Conservation (phyloP, 1,284 basidiomycete genomes). For the Ustilago vetiveriae region DNA sequence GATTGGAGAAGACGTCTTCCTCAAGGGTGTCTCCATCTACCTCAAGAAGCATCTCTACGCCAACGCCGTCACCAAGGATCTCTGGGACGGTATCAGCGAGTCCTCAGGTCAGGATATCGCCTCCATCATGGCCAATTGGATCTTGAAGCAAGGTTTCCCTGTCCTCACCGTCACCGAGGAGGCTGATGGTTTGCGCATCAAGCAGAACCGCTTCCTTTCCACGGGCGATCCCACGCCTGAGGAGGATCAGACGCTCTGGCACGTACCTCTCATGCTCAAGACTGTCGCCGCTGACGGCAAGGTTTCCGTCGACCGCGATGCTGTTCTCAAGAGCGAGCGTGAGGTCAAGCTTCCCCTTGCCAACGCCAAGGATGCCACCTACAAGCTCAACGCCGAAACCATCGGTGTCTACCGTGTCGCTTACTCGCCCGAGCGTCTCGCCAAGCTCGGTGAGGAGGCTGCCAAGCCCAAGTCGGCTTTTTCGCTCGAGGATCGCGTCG, state of each 20-base stretch:
- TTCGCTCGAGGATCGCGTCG: conserved; percentile 84
- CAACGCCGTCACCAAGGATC: conserved; percentile 85
- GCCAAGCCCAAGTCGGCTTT: conserved; percentile 76
- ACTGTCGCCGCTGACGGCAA: conserved; percentile 75
- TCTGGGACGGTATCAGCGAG: conserved; percentile 87
- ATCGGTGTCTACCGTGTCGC: conserved; percentile 89
- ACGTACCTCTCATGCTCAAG: conserved; percentile 80
- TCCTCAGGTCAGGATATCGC: conserved; percentile 82
- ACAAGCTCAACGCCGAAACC: conserved; percentile 89
- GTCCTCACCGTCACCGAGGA: conserved; percentile 85
- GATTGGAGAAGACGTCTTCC: conserved; percentile 82
- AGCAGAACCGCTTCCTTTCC: conserved; percentile 92
- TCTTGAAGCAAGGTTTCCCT: conserved; percentile 79
- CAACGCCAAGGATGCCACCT: conserved; percentile 73
- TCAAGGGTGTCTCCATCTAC: conserved; percentile 77
- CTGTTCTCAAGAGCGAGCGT: conserved; percentile 75
- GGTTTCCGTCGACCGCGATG: conserved; percentile 73
- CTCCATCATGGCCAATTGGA: conserved; percentile 90
- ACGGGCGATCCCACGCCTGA: conserved; percentile 76
- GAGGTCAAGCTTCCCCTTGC: conserved; percentile 75
- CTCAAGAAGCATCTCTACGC: conserved; percentile 84
- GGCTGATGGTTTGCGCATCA: conserved; percentile 70
- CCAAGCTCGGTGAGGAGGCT: conserved; percentile 81
- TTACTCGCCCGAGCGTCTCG: conserved; percentile 83
- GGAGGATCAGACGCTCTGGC: conserved; percentile 93